Evolutionary conservation across 805 yeast genomes (phyloP), one percentile per base, ranked within the genome.

Genomic region (Teunomyces cretensis): DNA sequence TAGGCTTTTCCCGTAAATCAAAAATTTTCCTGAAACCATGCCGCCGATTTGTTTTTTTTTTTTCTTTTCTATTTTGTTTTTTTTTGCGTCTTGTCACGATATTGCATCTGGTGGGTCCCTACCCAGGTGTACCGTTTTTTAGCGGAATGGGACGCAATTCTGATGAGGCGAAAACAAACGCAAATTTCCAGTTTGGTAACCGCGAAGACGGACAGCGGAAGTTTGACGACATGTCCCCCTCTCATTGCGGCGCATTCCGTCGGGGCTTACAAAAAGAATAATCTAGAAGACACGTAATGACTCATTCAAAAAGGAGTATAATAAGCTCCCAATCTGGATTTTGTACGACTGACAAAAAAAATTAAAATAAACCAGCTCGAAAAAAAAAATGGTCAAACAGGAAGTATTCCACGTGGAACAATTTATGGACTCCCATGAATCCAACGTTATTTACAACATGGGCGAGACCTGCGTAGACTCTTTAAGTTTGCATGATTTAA

Each of bases 381-480:
- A 11, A 27, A 38, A 43, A 14, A 17, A 4, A 35, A 73, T 73
- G 78, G 75, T 74, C n/a, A 49, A 55, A 24, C 79, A 74, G 55
- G 74, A 65, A 41, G 67, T 64, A 30, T 79, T 79, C 56, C 69
- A 59, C 12, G 76, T 79, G n/a, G 83, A 79, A 57, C 75, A 74
- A 53, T 79, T 72, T 60, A 77, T 79, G 81, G 80, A 78, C 55
- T 54, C 58, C 35, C 67, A 75, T 62, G 83, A 79, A 53, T 61
- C 63, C 7, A 51, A 47, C 26, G 65, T 72, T 30, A 50, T 50
- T 9, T 60, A 56, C 58, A 79, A 78, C 52, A 54, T 77, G 52
- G 83, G 78, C 12, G 83, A 79, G 54, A 75, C 82, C 1, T 79
- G 84, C 52, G 72, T 75, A 48, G 65, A 67, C 46, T 73, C 81